Conservation (phyloP, 345 rosid genomes). For the Arabis alpina region DNA sequence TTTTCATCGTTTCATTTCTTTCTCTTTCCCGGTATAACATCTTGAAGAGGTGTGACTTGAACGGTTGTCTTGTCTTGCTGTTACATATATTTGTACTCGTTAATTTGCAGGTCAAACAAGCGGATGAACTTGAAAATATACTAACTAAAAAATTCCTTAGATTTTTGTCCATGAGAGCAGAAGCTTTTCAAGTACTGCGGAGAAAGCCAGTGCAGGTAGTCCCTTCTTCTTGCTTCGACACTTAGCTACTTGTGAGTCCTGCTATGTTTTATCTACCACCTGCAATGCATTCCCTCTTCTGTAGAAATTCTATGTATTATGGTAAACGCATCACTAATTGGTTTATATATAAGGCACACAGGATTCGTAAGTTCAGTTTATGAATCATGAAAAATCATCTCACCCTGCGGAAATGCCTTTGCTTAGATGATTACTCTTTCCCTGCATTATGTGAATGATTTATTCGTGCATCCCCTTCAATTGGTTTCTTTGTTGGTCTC, state of each 20-base stretch:
- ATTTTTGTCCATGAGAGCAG: constrained; percentile 99
- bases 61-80: not conserved
- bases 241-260: not conserved
- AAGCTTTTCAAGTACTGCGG: constrained; percentile 95
- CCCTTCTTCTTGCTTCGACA: constrained; percentile 4
- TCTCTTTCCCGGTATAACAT: not conserved
- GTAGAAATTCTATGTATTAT: constrained; percentile 1
- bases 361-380: not conserved
- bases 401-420: not conserved
- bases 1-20: not conserved
- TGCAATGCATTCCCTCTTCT: constrained; percentile 19
- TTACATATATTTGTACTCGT: not conserved
- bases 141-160: constrained; percentile 88
- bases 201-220: constrained; percentile 93
- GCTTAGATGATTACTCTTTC: not conserved
- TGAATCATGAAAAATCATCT: constrained; percentile 9
- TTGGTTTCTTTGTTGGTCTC: constrained; percentile 28
- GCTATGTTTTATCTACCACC: constrained; percentile 8
- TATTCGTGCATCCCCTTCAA: not conserved
- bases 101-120: constrained; percentile 75
- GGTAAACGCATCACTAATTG: constrained; percentile 1
- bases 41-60: not conserved
- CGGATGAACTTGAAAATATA: constrained; percentile 98
- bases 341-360: not conserved
- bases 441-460: not conserved